Base-by-base conservation (phyloP, 306 rosid genomes). In the Delonix regia region DNA sequence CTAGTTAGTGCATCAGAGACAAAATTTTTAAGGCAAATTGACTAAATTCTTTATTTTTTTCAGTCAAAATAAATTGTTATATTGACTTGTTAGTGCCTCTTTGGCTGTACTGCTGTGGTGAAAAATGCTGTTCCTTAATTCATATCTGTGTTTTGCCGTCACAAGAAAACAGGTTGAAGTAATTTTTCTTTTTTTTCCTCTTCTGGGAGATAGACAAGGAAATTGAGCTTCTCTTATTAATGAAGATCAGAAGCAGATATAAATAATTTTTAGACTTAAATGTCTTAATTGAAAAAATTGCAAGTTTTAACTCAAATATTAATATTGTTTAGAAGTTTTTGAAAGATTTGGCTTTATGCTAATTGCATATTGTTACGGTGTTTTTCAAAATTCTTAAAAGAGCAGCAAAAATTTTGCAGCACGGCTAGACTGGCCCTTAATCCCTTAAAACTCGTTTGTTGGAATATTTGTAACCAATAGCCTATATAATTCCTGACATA, bases 1-100 rank as follows among this genome's bases (percentile, higher is more conserved):
- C 70, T 62, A 48, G 41, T 75, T 55, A 22, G 75, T 75, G 15
- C 10, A 14, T 12, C 36, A 13, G 15, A 59, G 41, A 60, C 66
- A 28, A 60, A 48, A 48, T 27, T 15, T 13, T 24, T 15, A 27
- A 4, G 28, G 66, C 39, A 0, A 57, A 13, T 15, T 27, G 41
- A 60, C 24, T 62, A 30, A 30, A 62, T 33, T 18, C 44, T 30
- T 62, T 62, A 7, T 12, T 9, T 16, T 16, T 16, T 21, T 61
- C 24, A 8, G 18, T 16, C 33, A 62, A 62, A 16, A 7, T 33
- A 44, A 36, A 15, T 33, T 11, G 68, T 5, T 62, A 33, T 62
- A 16, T 62, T 62, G 44, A 39, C 44, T 39, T 39, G 34, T 36
- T 62, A 60, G 44, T 30, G 68, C 68, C 14, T 30, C 6, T 30